Conservation (phyloP, 352 stramenopile genomes). For the Phytopythium litorale region DNA sequence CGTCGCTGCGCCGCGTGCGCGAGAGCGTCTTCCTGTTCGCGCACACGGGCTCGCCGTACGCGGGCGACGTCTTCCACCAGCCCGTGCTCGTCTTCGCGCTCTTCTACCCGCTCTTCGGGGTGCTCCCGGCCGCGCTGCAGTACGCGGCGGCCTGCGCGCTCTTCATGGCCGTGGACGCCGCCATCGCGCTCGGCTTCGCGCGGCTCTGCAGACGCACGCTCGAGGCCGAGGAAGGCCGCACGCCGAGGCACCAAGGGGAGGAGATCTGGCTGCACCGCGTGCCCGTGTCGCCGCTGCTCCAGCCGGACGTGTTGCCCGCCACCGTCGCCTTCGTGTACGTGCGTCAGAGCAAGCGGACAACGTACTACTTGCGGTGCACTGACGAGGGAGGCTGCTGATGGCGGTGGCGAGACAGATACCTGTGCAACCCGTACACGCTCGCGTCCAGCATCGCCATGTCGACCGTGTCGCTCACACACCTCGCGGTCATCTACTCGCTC, state of each 20-base stretch:
- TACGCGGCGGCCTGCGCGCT: slow-evolving; percentile 27
- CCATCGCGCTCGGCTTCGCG: slow-evolving; percentile 54
- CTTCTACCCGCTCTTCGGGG: slow-evolving; percentile 47
- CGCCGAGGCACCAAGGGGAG: slow-evolving; percentile 24
- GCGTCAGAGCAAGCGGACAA: background rate
- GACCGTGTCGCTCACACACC: slow-evolving; percentile 63
- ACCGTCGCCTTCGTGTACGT: slow-evolving; percentile 53
- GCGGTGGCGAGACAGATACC: slow-evolving; percentile 19
- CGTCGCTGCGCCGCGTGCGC: slow-evolving; percentile 53
- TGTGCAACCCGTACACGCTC: slow-evolving; percentile 81
- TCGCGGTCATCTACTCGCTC: slow-evolving; percentile 60
- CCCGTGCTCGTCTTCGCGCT: slow-evolving; percentile 69
- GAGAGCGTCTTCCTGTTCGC: slow-evolving; percentile 59
- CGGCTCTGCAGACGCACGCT: slow-evolving; percentile 46
- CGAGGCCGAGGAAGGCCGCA: slow-evolving; percentile 41
- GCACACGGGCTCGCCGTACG: slow-evolving; percentile 51
- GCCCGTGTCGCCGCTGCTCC: slow-evolving; percentile 68
- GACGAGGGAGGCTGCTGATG: background rate
- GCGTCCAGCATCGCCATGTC: slow-evolving; percentile 66
- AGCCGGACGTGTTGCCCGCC: slow-evolving; percentile 31
- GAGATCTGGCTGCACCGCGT: slow-evolving; percentile 73
- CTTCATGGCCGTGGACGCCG: slow-evolving; percentile 52
- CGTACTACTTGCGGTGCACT: background rate
- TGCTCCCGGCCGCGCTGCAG: slow-evolving; percentile 16
- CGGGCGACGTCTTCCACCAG: slow-evolving; percentile 81